Evolutionary conservation across 495 filamentous ascomycete species (phyloP).

Genomic region (Bacidia gigantensis): DNA sequence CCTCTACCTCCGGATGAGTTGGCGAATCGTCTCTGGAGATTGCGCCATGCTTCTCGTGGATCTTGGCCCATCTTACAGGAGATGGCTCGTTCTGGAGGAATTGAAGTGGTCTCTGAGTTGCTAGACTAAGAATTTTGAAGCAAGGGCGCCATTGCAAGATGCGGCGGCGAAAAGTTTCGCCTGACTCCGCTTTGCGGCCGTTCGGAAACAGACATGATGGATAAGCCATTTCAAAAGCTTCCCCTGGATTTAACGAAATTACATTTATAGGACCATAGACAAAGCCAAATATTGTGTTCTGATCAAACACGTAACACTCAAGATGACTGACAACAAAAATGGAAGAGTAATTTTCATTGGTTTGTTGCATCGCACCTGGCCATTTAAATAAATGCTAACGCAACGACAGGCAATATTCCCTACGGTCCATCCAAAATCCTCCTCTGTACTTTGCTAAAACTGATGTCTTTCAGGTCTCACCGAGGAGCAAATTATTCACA

Average conservation of each 20-base stretch:
- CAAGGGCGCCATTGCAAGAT: no score
- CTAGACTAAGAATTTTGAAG: no score
- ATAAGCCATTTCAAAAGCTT: no score
- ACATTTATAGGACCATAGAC: no score
- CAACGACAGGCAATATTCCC: slow-evolving; percentile 16
- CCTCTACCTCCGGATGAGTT: slow-evolving; percentile 30
- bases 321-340: slow-evolving; percentile 41
- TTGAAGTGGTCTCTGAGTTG: not conserved
- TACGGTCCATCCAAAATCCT: slow-evolving; percentile 8
- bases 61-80: not conserved
- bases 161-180: no score
- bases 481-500: slow-evolving; percentile 87
- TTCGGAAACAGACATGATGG: no score
- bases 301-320: no score
- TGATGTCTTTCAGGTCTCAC: slow-evolving; percentile 50
- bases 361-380: slow-evolving; percentile 40
- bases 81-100: no score
- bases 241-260: no score
- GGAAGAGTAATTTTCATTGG: slow-evolving; percentile 69
- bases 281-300: no score
- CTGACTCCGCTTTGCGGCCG: no score
- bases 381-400: slow-evolving; percentile 1
- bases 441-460: slow-evolving; percentile 5
- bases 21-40: slow-evolving; percentile 42
- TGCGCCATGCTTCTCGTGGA: slow-evolving; percentile 50